These are phyloP conservation scores for Colletotrichum aenigma DNA, from an alignment of 2,329 filamentous ascomycete species.

Conservation along the genomic window DNA sequence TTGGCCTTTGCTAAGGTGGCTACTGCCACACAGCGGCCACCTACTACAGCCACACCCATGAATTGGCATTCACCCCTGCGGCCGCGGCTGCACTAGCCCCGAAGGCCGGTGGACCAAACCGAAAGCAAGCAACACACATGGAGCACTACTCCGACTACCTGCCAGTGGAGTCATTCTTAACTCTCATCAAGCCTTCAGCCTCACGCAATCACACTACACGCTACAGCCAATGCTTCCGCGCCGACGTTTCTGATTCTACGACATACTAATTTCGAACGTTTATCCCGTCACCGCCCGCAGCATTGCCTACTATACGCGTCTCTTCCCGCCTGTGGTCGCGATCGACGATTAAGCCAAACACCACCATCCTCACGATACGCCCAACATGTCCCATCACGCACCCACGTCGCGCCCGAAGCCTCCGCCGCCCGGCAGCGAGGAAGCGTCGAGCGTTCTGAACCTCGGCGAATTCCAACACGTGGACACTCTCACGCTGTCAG, in stretches of 20 bases:
- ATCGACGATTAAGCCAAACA: not conserved
- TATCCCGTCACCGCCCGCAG: not conserved
- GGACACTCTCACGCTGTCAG: slow-evolving; percentile 88
- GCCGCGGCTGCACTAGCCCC: slow-evolving; percentile 9
- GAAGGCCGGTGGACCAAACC: not conserved
- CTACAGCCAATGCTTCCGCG: not conserved
- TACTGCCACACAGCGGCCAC: not conserved
- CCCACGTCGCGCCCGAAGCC: slow-evolving; percentile 70
- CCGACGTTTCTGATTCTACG: not conserved
- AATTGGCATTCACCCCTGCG: not conserved
- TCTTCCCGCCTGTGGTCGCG: not conserved
- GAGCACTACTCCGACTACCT: not conserved
- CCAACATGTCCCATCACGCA: slow-evolving; percentile 17
- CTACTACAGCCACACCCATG: not conserved
- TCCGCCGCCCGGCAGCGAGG: slow-evolving; percentile 78
- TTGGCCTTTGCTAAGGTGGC: not conserved
- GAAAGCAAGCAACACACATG: not conserved
- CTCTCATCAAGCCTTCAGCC: not conserved
- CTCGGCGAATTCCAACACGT: slow-evolving; percentile 94
- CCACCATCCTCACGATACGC: not conserved
- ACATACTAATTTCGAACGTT: not conserved
- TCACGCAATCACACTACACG: not conserved
- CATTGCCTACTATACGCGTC: not conserved
- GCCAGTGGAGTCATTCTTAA: not conserved
- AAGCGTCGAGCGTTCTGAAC: slow-evolving; percentile 79